Conservation (phyloP, 75 land plant genomes). For the Sequoiadendron giganteum region DNA sequence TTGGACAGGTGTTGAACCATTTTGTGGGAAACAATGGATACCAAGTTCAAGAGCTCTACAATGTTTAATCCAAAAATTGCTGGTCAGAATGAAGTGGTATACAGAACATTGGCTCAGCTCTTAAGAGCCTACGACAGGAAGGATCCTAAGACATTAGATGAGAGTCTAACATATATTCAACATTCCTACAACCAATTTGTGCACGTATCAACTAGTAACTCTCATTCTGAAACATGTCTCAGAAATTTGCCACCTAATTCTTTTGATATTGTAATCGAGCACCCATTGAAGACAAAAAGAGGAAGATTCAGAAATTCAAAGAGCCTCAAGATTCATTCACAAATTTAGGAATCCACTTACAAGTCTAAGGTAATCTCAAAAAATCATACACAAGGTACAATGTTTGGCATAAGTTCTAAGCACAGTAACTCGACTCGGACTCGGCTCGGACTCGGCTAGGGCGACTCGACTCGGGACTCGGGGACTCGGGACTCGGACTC, state of each 20-base stretch:
- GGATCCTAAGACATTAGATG: background rate
- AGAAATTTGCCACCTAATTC: background rate
- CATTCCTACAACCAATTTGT: background rate
- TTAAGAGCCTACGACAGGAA: background rate
- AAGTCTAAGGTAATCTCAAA: background rate
- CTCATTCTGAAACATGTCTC: background rate
- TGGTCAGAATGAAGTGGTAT: background rate
- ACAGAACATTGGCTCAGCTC: background rate
- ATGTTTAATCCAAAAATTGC: background rate
- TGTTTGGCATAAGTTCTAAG: background rate
- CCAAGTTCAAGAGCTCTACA: background rate
- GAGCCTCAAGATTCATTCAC: background rate
- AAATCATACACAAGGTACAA: background rate
- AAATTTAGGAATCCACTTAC: background rate
- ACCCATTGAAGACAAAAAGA: background rate
- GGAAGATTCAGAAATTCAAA: no score
- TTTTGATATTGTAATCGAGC: background rate
- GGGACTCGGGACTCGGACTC: no score
- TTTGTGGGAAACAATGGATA: background rate
- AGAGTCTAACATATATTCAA: background rate
- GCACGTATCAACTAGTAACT: background rate
- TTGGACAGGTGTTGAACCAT: background rate
- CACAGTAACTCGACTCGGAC: no score
- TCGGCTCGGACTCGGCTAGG: no score
- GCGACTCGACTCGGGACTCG: no score